Evolutionary conservation across 1,284 basidiomycete species (phyloP), one percentile per base, ranked within the genome.

Genomic region (Moesziomyces globuligerus): DNA sequence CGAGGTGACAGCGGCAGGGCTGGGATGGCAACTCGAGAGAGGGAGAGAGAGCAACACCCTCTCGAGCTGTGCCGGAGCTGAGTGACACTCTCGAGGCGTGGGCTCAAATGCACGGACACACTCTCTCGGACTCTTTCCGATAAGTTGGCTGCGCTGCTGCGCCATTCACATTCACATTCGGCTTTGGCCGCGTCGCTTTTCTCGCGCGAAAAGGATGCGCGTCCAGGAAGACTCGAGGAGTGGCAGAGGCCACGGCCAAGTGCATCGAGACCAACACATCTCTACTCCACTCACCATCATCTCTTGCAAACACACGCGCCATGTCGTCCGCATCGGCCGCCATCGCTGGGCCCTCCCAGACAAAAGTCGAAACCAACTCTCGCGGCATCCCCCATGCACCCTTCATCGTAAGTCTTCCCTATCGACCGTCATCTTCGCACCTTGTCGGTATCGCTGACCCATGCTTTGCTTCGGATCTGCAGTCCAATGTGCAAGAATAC

Each of bases 381-480:
- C 86, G 94, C 50, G 94, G 94, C 1, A 98, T 98, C 58, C 94
- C 94, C 13, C 89, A 90, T 82, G 94, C 95, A 4, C 92, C 93
- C 0, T 98, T 98, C 81, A 91, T 98, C 59, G 94, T 96, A 79
- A 77, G 91, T 87, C 39, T 36, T 28, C 0, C 29, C 21, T 38
- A 38, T 42, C 21, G 3, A 26, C 37, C 17, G 34, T 17, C 13
- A 37, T 36, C 28, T 10, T 9, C 18, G n/a, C 34, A 29, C 28
- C 32, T 34, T 13, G 4, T 3, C 15, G 15, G 29, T 7, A 34
- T 13, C 32, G 32, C 32, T 34, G 15, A 34, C 32, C 32, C n/a
- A n/a, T 34, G 15, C 10, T 6, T 34, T 13, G 15, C 32, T n/a
- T 34, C 15, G 15, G 5, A 34, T 34, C 7, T 17, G 32, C 79